These are phyloP conservation scores for Wickerhamomyces xylosicus DNA, from an alignment of 805 yeast species.

Conservation along the genomic window DNA sequence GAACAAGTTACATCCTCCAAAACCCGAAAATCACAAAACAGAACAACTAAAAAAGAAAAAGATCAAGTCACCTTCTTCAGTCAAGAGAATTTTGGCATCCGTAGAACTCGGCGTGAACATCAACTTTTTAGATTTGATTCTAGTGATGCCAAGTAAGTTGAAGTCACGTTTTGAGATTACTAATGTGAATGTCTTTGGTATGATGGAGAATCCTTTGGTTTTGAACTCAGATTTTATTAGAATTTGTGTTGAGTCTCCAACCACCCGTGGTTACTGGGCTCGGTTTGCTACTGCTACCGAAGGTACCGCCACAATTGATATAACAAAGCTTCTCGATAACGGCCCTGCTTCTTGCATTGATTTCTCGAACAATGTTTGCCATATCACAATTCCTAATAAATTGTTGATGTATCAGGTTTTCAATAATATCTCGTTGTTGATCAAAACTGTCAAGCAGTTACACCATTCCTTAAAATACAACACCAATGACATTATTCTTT, in stretches of 20 bases:
- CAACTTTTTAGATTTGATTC: slow-evolving; percentile 16
- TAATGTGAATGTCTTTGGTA: slow-evolving; percentile 14
- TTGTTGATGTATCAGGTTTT: slow-evolving; percentile 71
- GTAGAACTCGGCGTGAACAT: slow-evolving; percentile 15
- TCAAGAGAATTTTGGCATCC: slow-evolving; percentile 13
- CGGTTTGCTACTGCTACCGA: slow-evolving; percentile 33
- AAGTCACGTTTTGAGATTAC: slow-evolving; percentile 36
- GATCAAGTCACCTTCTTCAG: slow-evolving; percentile 1
- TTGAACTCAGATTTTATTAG: slow-evolving; percentile 27
- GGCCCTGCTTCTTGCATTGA: slow-evolving; percentile 24
- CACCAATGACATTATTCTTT: slow-evolving; percentile 25
- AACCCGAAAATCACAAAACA: too few species aligned
- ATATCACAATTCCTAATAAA: slow-evolving; percentile 58
- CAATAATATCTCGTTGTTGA: slow-evolving; percentile 61
- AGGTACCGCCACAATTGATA: slow-evolving; percentile 17
- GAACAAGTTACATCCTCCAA: slow-evolving; percentile 11
- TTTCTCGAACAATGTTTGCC: slow-evolving; percentile 30
- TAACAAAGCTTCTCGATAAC: slow-evolving; percentile 22
- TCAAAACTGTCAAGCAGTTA: slow-evolving; percentile 58
- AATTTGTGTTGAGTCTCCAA: slow-evolving; percentile 43
- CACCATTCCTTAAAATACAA: slow-evolving; percentile 35
- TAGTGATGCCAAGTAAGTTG: slow-evolving; percentile 37
- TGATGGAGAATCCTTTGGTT: slow-evolving; percentile 13
- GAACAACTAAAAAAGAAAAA: slow-evolving; percentile 14
- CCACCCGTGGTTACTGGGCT: slow-evolving; percentile 35